Conservation (phyloP, 345 rosid genomes). For the Anacardium occidentale region DNA sequence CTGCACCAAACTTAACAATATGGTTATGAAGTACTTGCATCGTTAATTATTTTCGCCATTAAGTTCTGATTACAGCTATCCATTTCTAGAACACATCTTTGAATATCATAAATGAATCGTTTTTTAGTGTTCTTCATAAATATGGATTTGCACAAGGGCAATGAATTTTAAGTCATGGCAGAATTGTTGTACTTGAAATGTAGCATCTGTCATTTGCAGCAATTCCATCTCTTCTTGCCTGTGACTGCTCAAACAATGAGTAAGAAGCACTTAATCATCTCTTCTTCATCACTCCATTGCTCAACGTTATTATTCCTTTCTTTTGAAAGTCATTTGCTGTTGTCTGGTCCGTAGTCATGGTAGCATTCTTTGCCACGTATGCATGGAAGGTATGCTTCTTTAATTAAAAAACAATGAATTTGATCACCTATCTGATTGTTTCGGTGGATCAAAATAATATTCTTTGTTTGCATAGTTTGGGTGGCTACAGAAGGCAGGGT, state of each 20-base stretch:
- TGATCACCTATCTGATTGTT: neutral
- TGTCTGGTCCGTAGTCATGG: constrained; percentile 90
- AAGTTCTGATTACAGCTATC: neutral
- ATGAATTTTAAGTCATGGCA: neutral
- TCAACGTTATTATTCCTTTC: constrained; percentile 86
- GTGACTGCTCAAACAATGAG: constrained; percentile 87
- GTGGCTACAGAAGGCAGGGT: constrained; percentile 68
- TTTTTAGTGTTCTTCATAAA: neutral
- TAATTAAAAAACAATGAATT: constrained; percentile 4
- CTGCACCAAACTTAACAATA: neutral
- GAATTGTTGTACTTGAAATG: neutral
- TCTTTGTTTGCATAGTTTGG: constrained; percentile 40
- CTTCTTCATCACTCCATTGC: constrained; percentile 70
- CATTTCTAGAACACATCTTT: too few species aligned
- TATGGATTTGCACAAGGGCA: neutral
- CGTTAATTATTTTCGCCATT: too few species aligned
- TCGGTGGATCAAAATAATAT: neutral
- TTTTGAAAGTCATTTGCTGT: constrained; percentile 83
- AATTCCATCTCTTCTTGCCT: constrained; percentile 88
- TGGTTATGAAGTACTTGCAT: neutral
- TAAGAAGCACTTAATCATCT: constrained; percentile 94
- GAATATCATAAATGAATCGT: neutral
- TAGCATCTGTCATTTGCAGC: constrained; percentile 41
- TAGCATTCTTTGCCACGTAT: constrained; percentile 83
- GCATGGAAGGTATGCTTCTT: constrained; percentile 82